Conservation (phyloP, 352 stramenopile genomes). For the Phytophthora macrochlamydospora region DNA sequence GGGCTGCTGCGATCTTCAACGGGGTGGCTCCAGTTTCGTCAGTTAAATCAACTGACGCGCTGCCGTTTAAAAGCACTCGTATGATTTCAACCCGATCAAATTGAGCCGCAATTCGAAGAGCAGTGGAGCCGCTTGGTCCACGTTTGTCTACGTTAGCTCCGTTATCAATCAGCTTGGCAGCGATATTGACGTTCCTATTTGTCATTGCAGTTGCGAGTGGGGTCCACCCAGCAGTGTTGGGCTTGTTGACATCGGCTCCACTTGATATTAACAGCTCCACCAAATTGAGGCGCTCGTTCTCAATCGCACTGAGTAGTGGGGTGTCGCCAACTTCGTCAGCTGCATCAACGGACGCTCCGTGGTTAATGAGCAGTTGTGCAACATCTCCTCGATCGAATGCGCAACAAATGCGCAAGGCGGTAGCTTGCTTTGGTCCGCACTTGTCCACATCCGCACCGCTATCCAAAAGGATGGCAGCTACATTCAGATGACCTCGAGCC, state of each 20-base stretch:
- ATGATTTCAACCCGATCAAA: background rate
- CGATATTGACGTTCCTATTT: background rate
- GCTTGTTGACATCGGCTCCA: slow-evolving; percentile 1
- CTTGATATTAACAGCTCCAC: slow-evolving; percentile 5
- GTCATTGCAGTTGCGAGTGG: background rate
- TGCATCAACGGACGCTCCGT: slow-evolving; percentile 13
- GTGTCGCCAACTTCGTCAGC: slow-evolving; percentile 1
- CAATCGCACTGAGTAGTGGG: slow-evolving; percentile 8
- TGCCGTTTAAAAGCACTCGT: slow-evolving; percentile 1
- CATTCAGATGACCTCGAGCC: too few species aligned
- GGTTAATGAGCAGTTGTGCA: slow-evolving; percentile 8
- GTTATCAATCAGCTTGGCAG: background rate
- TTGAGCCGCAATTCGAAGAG: slow-evolving; percentile 1
- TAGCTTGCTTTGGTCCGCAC: background rate
- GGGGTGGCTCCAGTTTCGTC: slow-evolving; percentile 8
- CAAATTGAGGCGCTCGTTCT: slow-evolving; percentile 1
- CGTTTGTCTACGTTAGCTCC: background rate
- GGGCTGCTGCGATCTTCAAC: slow-evolving; percentile 3
- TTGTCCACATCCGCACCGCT: slow-evolving; percentile 12
- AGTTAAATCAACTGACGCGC: background rate
- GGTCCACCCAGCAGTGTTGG: slow-evolving; percentile 1
- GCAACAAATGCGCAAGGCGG: slow-evolving; percentile 3
- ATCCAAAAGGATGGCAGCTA: slow-evolving; percentile 3
- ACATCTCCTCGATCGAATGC: background rate
- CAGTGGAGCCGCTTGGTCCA: background rate